These are phyloP conservation scores for Globisporangium orthogonon DNA, from an alignment of 352 stramenopile species.

Conservation along the genomic window DNA sequence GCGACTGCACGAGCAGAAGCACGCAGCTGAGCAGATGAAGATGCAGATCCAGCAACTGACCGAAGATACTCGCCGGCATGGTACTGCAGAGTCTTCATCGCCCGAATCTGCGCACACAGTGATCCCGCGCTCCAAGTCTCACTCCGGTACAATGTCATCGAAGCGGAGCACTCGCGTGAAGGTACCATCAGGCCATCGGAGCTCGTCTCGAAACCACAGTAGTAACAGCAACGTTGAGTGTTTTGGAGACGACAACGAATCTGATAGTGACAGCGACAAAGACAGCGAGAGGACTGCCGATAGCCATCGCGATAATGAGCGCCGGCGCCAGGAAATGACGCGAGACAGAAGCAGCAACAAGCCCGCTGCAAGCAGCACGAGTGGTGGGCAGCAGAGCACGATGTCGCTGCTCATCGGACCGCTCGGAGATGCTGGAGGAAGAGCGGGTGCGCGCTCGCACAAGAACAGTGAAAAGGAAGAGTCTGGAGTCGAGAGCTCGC, in stretches of 20 bases:
- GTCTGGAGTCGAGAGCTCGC: not conserved
- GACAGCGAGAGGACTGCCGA: slow-evolving; percentile 10
- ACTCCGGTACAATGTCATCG: slow-evolving; percentile 11
- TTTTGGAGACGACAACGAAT: slow-evolving; percentile 23
- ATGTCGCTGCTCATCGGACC: slow-evolving; percentile 9
- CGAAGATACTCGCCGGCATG: not conserved
- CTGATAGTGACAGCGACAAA: slow-evolving; percentile 47
- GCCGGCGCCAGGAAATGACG: slow-evolving; percentile 5
- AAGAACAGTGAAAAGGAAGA: not conserved
- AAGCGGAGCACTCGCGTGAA: not conserved
- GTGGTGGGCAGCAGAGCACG: slow-evolving; percentile 1
- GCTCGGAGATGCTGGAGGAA: not conserved
- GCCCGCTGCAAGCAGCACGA: not conserved
- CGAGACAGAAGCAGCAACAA: not conserved
- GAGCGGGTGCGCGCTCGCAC: not conserved
- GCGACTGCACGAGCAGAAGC: slow-evolving; percentile 50
- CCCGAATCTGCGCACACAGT: slow-evolving; percentile 2
- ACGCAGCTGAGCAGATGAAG: slow-evolving; percentile 44
- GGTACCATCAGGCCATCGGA: not conserved
- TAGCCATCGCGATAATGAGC: slow-evolving; percentile 19
- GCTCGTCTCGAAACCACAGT: slow-evolving; percentile 1
- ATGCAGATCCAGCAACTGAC: slow-evolving; percentile 32
- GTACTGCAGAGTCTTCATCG: not conserved
- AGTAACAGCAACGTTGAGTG: slow-evolving; percentile 8
- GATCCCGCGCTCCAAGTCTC: slow-evolving; percentile 24